phyloP scores from a whole-genome alignment of 352 stramenopile genomes.

The Albugo candida region DNA sequence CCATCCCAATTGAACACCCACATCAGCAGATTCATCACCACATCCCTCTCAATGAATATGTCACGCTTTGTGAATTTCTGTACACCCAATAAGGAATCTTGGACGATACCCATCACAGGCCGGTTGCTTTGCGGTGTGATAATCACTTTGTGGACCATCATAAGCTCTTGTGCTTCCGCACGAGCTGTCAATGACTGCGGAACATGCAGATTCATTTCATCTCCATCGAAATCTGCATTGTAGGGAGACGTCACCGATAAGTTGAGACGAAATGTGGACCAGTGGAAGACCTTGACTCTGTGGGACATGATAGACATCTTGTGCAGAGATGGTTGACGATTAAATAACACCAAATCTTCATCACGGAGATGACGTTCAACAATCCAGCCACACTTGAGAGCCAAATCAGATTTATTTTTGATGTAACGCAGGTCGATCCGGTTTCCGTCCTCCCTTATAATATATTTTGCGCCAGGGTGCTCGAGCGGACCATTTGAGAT shows the following conservation, averaged over 20 bases:
- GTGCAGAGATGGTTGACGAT: conserved; percentile 97
- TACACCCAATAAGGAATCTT: conserved; percentile 91
- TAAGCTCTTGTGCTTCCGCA: conserved; percentile 94
- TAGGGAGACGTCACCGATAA: conserved; percentile 96
- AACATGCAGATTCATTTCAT: conserved; percentile 99
- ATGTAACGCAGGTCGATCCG: conserved; percentile 97
- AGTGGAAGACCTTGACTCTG: conserved; percentile 97
- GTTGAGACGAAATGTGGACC: conserved; percentile 98
- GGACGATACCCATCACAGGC: conserved; percentile 99
- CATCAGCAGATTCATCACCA: conserved; percentile 98
- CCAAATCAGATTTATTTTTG: conserved; percentile 91
- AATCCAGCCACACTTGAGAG: conserved; percentile 94
- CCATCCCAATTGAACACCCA: conserved; percentile 94
- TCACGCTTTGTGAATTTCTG: conserved; percentile 98
- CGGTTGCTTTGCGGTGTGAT: conserved; percentile 97
- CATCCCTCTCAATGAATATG: conserved; percentile 94
- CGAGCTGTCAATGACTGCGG: conserved; percentile 94
- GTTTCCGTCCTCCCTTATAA: conserved; percentile 93
- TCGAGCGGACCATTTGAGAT: conserved; percentile 92
- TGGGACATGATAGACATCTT: conserved; percentile 99
- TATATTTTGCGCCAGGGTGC: conserved; percentile 96
- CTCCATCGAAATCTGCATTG: conserved; percentile 99
- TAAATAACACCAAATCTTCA: conserved; percentile 99
- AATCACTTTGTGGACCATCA: conserved; percentile 97
- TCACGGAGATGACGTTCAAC: conserved; percentile 97